A percentile compares a stretch with the other conserved stretches of the same genome.
These are phyloP conservation scores for Pyrrhoderma noxium DNA, from an alignment of 1,284 basidiomycete genomes.

Conservation along the genomic window DNA sequence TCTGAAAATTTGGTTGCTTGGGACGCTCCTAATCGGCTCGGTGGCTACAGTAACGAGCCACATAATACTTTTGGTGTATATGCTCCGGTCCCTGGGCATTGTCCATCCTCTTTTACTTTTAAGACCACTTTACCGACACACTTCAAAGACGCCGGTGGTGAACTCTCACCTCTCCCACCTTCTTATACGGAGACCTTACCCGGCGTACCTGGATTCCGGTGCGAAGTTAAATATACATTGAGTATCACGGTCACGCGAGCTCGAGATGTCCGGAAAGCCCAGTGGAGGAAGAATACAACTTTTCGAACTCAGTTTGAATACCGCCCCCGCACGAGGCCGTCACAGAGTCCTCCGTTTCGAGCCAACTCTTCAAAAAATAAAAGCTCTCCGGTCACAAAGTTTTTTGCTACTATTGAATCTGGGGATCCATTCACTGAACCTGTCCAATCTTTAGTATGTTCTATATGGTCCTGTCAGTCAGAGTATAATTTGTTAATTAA, in stretches of 20 bases:
- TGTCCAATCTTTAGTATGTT: constrained; percentile 11
- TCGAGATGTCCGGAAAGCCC: constrained; percentile 5
- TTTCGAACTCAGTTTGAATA: constrained; percentile 11
- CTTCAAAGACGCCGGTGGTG: constrained; percentile 10
- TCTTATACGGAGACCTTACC: constrained; percentile 9
- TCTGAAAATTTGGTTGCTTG: constrained; percentile 14
- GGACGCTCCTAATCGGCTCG: constrained; percentile 12
- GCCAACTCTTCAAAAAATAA: not conserved
- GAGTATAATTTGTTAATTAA: not conserved
- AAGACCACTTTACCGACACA: constrained; percentile 8
- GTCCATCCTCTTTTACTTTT: constrained; percentile 13
- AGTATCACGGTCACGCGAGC: constrained; percentile 7
- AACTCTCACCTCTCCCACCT: constrained; percentile 10
- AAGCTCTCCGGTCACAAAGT: constrained; percentile 5
- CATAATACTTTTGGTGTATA: not conserved
- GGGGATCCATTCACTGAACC: constrained; percentile 3
- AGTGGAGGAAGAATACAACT: constrained; percentile 12
- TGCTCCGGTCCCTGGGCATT: constrained; percentile 2
- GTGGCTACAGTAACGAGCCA: not conserved
- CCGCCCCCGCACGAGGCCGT: constrained; percentile 11
- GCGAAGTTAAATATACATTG: constrained; percentile 10
- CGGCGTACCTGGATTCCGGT: constrained; percentile 11
- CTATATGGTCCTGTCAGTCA: no score
- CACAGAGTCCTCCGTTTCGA: constrained; percentile 7
- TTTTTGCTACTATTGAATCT: constrained; percentile 6